phyloP scores from a whole-genome alignment of 768 basidiomycete species.

The Pisolithus albus region DNA sequence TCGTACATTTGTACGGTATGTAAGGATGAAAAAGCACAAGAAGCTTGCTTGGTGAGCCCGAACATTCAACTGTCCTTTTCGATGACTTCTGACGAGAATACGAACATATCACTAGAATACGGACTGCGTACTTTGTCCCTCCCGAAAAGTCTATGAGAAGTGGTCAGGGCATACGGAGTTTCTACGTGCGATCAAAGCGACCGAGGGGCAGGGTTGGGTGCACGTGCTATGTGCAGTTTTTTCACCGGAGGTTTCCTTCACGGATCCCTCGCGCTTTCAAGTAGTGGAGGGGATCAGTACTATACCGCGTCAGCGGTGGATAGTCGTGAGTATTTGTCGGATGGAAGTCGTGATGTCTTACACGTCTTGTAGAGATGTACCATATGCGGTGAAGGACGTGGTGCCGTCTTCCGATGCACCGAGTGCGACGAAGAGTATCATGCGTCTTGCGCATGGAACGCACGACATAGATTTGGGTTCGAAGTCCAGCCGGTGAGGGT shows the following conservation, averaged over 20 bases:
- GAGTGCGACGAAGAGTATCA: constrained; percentile 83
- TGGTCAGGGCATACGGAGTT: constrained; percentile 52
- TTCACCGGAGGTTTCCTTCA: constrained; percentile 76
- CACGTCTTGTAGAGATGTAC: constrained; percentile 52
- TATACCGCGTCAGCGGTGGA: constrained; percentile 67
- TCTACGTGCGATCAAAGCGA: constrained; percentile 77
- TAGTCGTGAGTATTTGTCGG: constrained; percentile 44
- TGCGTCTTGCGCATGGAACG: constrained; percentile 83
- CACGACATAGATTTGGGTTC: constrained; percentile 83
- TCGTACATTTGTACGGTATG: constrained; percentile 87
- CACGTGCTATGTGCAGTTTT: constrained; percentile 89
- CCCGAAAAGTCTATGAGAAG: constrained; percentile 26
- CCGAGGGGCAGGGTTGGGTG: constrained; percentile 89
- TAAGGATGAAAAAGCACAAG: constrained; percentile 71
- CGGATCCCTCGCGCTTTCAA: constrained; percentile 64
- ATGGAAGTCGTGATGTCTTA: neutral
- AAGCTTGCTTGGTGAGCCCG: constrained; percentile 68
- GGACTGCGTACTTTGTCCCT: constrained; percentile 84
- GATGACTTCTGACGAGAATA: constrained; percentile 1
- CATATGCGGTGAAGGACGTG: constrained; percentile 64
- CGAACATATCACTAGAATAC: constrained; percentile 44
- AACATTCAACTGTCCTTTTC: neutral
- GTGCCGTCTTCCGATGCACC: constrained; percentile 77
- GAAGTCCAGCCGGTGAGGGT: constrained; percentile 74
- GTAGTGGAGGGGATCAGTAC: constrained; percentile 82